Percentiles rank a stretch among this genome's conserved stretches.
Evolutionary conservation across 441 rosid species (phyloP).

Genomic region (Populus hybrid): DNA sequence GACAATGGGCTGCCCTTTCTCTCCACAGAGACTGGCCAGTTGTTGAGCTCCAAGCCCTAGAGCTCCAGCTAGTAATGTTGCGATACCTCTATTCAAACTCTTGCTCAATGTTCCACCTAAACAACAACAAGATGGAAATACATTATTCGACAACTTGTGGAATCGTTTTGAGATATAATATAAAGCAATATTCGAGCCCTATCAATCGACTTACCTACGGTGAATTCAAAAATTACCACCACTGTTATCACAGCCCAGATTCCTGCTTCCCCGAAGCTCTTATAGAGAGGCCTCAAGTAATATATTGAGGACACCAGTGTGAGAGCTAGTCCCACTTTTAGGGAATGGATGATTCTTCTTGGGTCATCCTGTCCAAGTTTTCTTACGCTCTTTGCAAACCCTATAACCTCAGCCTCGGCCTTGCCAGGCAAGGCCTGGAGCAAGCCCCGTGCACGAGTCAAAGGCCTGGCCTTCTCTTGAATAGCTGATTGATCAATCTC

Average conservation of each 20-base stretch:
- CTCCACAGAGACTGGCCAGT: constrained; percentile 58
- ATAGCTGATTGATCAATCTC: constrained; percentile 33
- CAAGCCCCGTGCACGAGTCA: constrained; percentile 27
- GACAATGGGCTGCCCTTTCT: constrained; percentile 66
- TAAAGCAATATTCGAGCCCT: not conserved
- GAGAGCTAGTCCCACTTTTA: constrained; percentile 82
- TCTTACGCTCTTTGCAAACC: constrained; percentile 29
- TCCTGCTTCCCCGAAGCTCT: constrained; percentile 71
- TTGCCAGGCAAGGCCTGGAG: constrained; percentile 28
- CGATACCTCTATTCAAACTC: constrained; percentile 73
- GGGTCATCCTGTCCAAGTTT: constrained; percentile 77
- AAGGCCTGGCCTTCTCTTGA: constrained; percentile 25
- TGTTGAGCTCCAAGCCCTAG: constrained; percentile 75
- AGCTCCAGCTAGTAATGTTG: constrained; percentile 69
- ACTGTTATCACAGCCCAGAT: constrained; percentile 94
- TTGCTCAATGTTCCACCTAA: constrained; percentile 75
- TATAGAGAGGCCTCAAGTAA: constrained; percentile 66
- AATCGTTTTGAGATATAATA: not conserved
- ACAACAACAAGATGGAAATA: not conserved
- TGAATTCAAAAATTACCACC: constrained; percentile 73
- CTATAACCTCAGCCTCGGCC: constrained; percentile 25
- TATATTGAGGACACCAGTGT: constrained; percentile 70
- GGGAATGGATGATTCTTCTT: constrained; percentile 66
- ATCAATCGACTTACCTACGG: constrained; percentile 61
- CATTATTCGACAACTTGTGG: not conserved